phyloP scores from a whole-genome alignment of 192 early-diverging fungal genomes.

The Podila epicladia region DNA sequence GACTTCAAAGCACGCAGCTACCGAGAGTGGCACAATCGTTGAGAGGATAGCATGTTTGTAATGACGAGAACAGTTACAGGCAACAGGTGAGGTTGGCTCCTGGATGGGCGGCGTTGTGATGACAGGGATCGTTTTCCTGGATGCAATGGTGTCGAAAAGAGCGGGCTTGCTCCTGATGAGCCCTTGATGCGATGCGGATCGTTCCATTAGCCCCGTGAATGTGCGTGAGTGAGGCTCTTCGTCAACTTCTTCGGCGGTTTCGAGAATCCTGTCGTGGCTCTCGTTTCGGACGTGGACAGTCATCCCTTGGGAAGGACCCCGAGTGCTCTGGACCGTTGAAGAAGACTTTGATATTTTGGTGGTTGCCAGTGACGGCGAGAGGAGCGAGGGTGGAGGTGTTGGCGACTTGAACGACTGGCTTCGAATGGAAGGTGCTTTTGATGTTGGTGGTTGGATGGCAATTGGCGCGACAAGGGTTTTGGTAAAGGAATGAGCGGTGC shows the following conservation, averaged over 20 bases:
- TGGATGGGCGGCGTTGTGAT: conserved; percentile 1
- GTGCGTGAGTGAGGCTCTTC: background rate
- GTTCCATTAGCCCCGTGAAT: background rate
- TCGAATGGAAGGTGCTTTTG: background rate
- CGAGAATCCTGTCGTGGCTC: background rate
- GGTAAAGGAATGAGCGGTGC: background rate
- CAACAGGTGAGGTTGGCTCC: background rate
- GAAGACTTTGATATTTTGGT: background rate
- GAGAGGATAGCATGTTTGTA: conserved; percentile 23
- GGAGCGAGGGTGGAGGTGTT: background rate
- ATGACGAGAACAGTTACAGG: conserved; percentile 26
- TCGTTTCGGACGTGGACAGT: background rate
- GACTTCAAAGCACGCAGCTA: conserved; percentile 27
- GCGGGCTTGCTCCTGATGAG: background rate
- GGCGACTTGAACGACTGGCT: conserved; percentile 5
- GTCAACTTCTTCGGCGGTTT: background rate
- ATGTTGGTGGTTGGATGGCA: background rate
- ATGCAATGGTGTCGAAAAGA: background rate
- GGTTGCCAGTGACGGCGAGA: background rate
- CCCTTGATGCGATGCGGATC: background rate
- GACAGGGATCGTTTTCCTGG: background rate
- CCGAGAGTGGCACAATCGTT: conserved; percentile 11
- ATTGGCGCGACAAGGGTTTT: background rate
- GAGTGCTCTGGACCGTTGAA: background rate
- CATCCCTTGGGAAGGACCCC: background rate